Conservation (phyloP, 148 eudicot species). For the Vaccinium vitisidaea region DNA sequence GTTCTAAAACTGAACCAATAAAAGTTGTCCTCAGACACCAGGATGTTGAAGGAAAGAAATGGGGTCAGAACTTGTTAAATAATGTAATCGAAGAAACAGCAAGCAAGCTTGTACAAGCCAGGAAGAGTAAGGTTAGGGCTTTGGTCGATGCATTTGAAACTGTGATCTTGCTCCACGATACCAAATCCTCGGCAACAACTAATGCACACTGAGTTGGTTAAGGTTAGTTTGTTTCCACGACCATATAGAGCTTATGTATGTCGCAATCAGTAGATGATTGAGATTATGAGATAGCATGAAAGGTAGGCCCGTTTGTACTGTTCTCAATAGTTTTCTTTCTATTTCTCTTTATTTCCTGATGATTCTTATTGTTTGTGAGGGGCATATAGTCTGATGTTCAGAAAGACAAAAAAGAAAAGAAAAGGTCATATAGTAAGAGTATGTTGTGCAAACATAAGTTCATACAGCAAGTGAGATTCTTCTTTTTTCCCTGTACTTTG, state of each 20-base stretch:
- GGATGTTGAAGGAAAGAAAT: conserved; percentile 41
- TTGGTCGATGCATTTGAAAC: conserved; percentile 84
- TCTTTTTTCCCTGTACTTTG: not conserved
- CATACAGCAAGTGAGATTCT: not conserved
- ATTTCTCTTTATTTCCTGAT: not conserved
- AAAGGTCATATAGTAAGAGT: not conserved
- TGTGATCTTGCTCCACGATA: conserved; percentile 52
- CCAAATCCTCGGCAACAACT: conserved; percentile 36
- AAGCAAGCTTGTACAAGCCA: conserved; percentile 54
- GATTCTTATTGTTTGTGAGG: not conserved
- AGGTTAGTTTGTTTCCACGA: not conserved
- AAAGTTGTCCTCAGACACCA: conserved; percentile 56
- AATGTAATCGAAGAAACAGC: conserved; percentile 80
- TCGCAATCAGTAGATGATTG: conserved; percentile 17
- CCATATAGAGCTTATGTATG: not conserved
- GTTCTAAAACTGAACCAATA: conserved; percentile 22
- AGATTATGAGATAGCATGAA: conserved; percentile 18
- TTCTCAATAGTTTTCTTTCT: not conserved
- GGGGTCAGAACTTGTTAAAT: conserved; percentile 39
- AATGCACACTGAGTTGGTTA: conserved; percentile 29
- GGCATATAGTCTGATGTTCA: not conserved
- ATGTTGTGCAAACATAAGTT: not conserved
- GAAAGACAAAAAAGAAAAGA: not conserved
- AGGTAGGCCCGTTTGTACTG: conserved; percentile 2
- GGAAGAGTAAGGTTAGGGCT: conserved; percentile 86